Percentiles rank a stretch among this genome's conserved stretches.
Evolutionary conservation across 768 basidiomycete genomes (phyloP).

Genomic region (Pleurotus platypus): DNA sequence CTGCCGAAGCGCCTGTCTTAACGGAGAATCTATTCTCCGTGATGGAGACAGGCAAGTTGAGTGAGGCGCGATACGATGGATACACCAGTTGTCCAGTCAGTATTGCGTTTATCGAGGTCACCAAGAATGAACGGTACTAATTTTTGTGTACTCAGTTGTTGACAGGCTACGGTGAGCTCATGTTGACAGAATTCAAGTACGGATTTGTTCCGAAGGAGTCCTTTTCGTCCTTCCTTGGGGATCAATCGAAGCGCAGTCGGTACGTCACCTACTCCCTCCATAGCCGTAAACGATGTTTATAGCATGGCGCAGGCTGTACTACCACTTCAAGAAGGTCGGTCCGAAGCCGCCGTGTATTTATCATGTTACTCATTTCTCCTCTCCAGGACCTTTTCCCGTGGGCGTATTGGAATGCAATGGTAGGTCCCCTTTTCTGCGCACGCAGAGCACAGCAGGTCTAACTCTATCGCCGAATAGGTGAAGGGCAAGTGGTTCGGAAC

Average conservation of each 20-base stretch:
- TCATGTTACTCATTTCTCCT: slow-evolving; percentile 11
- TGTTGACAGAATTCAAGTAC: slow-evolving; percentile 95
- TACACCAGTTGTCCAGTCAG: slow-evolving; percentile 84
- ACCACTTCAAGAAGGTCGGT: slow-evolving; percentile 79
- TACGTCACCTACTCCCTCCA: slow-evolving; percentile 25
- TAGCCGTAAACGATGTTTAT: neutral
- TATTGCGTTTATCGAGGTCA: slow-evolving; percentile 3
- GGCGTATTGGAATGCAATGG: slow-evolving; percentile 78
- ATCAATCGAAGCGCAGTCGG: slow-evolving; percentile 78
- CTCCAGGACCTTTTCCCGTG: slow-evolving; percentile 62
- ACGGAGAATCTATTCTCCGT: slow-evolving; percentile 82
- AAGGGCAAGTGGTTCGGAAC: slow-evolving; percentile 45
- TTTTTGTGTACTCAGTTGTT: slow-evolving; percentile 46
- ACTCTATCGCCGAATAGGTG: slow-evolving; percentile 32
- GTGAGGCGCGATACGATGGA: slow-evolving; percentile 75
- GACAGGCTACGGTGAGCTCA: slow-evolving; percentile 75
- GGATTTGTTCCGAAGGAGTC: slow-evolving; percentile 85
- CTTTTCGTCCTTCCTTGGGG: slow-evolving; percentile 56
- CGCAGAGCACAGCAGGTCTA: slow-evolving; percentile 16
- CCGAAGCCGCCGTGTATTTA: neutral
- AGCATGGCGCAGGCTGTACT: slow-evolving; percentile 56
- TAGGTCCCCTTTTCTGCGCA: slow-evolving; percentile 20
- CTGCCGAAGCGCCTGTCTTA: slow-evolving; percentile 86
- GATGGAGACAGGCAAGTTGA: slow-evolving; percentile 68
- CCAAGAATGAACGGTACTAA: neutral